Base-by-base conservation (phyloP, 139 green algal genomes). In the Nannochloris sp. region DNA sequence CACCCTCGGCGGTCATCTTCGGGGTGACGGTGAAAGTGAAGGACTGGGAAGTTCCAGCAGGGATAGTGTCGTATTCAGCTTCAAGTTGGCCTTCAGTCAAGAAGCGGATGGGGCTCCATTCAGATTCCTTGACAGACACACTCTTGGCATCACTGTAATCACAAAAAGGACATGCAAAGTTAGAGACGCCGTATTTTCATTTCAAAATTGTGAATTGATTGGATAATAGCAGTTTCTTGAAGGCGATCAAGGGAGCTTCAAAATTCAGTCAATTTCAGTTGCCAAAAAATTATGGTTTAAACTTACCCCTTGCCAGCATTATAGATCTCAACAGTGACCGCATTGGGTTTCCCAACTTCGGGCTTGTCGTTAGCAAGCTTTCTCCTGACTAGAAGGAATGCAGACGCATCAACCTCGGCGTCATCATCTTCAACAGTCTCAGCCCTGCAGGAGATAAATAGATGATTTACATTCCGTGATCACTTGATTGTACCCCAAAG, bases 1-100 rank as follows among this genome's bases (percentile, higher is more conserved):
- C 35, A 27, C 14, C 13, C 4, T 55, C 12, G 14, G 37, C 14
- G 23, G 33, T 14, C 23, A 55, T 14, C 36, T 65, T 65, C 9
- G 59, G 59, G 32, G 59, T 57, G 32, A 65, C 29, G 12, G 14
- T 37, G 34, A 32, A 65, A 32, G 33, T 55, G 34, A 54, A 53
- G 27, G 29, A 27, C 33, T 54, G 23, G 8, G 53, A 54, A 19
- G 55, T 34, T 46, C 63, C 63, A 14, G 54, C 70, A 14, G 70
- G 70, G 34, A 77, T 72, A n/a, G 15, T 42, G 42, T 77, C 70
- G 29, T 59, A 77, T 25, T 13, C 34, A 36, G 63, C 63, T 2
- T 35, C 27, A 6, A 77, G 42, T 12, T 67, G 23, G 24, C 70
- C 70, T 23, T 37, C 44, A 3, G 57, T 42, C 1, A 14, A 25